Evolutionary conservation across 257 asterid genomes (phyloP).

Genomic region (Lithospermum erythrorhizon): DNA sequence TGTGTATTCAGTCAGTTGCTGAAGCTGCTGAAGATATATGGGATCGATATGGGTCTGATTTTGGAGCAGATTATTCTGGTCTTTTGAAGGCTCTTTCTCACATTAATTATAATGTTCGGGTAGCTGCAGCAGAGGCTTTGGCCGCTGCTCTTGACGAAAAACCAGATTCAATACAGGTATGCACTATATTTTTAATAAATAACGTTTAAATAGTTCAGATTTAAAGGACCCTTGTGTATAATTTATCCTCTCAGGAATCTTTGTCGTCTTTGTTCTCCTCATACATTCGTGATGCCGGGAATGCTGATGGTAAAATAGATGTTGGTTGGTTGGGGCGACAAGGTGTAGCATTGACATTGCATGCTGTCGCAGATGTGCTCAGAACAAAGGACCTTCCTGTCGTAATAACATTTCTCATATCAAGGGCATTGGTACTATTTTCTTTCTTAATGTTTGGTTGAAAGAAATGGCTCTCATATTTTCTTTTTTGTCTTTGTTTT

Average conservation of each 20-base stretch:
- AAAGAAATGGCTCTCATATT: background rate
- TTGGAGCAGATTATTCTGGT: slow-evolving; percentile 85
- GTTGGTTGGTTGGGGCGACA: slow-evolving; percentile 93
- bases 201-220: slow-evolving; percentile 1
- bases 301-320: slow-evolving; percentile 42
- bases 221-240: slow-evolving; percentile 11
- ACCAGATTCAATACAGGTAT: slow-evolving; percentile 86
- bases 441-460: background rate
- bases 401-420: slow-evolving; percentile 91
- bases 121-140: slow-evolving; percentile 94
- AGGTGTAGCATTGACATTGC: slow-evolving; percentile 85
- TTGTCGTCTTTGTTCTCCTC: slow-evolving; percentile 74
- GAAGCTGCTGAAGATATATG: slow-evolving; percentile 89
- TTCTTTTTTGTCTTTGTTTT: background rate
- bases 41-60: slow-evolving; percentile 80
- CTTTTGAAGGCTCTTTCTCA: slow-evolving; percentile 79
- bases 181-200: slow-evolving; percentile 8
- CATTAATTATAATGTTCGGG: slow-evolving; percentile 72
- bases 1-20: slow-evolving; percentile 55
- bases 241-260: slow-evolving; percentile 55
- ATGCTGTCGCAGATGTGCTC: slow-evolving; percentile 80
- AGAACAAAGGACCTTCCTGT: slow-evolving; percentile 95
- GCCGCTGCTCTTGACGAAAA: slow-evolving; percentile 98
- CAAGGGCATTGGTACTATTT: slow-evolving; percentile 81
- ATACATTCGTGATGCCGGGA: slow-evolving; percentile 74